Evolutionary conservation across 345 rosid species (phyloP).

Genomic region (Brassica incana): DNA sequence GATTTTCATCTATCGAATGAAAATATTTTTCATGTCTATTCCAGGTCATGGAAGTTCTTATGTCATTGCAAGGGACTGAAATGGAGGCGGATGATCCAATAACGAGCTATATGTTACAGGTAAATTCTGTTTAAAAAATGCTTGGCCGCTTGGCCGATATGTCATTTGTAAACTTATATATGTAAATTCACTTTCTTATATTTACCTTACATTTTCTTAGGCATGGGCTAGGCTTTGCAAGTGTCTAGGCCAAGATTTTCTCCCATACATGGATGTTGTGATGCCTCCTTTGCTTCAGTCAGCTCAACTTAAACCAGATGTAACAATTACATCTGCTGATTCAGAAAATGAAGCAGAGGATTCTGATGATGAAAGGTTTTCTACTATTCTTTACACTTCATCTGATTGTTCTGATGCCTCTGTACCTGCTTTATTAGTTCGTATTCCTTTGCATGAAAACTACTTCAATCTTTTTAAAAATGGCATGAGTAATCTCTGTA

Average conservation of each 20-base stretch:
- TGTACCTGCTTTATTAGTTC: not conserved
- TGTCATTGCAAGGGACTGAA: slow-evolving; percentile 96
- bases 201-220: slow-evolving; percentile 41
- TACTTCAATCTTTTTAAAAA: not conserved
- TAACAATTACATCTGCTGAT: slow-evolving; percentile 94
- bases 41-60: slow-evolving; percentile 99
- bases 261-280: slow-evolving; percentile 96
- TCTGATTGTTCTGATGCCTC: slow-evolving; percentile 2
- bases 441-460: not conserved
- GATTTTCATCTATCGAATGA: not conserved
- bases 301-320: slow-evolving; percentile 99
- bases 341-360: slow-evolving; percentile 91
- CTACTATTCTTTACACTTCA: slow-evolving; percentile 6
- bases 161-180: not conserved
- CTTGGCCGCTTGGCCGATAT: slow-evolving; percentile 3
- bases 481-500: not conserved
- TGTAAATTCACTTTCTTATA: slow-evolving; percentile 10
- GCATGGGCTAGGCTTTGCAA: slow-evolving; percentile 99
- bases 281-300: slow-evolving; percentile 99
- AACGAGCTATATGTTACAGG: slow-evolving; percentile 98
- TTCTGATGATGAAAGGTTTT: slow-evolving; percentile 96
- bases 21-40: slow-evolving; percentile 13
- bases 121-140: slow-evolving; percentile 36
- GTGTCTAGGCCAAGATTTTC: slow-evolving; percentile 97
- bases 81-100: slow-evolving; percentile 99